Percentiles rank a stretch among this genome's conserved stretches.
Evolutionary conservation across 768 basidiomycete genomes (phyloP).

Genomic region (Tulasnella sp.): DNA sequence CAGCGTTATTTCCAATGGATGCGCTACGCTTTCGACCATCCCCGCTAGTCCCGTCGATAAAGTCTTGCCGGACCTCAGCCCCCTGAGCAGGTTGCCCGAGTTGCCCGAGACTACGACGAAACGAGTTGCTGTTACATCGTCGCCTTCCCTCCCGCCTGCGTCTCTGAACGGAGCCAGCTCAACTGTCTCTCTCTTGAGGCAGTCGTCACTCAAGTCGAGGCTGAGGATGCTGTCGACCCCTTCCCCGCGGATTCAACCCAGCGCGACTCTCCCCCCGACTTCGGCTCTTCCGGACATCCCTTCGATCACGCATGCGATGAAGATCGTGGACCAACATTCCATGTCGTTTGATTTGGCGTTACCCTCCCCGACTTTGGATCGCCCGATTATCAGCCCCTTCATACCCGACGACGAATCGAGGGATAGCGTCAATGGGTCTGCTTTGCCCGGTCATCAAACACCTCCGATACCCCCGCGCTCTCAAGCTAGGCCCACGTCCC

Average conservation of each 20-base stretch:
- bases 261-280: background rate
- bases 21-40: constrained; percentile 4
- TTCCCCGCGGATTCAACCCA: background rate
- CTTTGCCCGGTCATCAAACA: background rate
- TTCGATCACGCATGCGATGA: background rate
- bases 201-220: constrained; percentile 6
- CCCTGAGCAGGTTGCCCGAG: background rate
- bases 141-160: background rate
- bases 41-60: constrained; percentile 5
- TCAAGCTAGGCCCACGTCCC: background rate
- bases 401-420: background rate
- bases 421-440: background rate
- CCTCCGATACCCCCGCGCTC: constrained; percentile 3
- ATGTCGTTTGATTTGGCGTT: background rate
- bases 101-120: background rate
- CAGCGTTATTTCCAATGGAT: background rate
- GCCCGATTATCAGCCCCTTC: background rate
- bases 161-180: background rate
- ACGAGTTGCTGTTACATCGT: background rate
- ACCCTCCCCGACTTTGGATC: background rate
- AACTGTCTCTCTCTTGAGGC: background rate
- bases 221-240: constrained; percentile 11
- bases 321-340: background rate
- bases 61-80: background rate
- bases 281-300: background rate